Conservation (phyloP, 805 yeast species). For the Clavispora asparagi region DNA sequence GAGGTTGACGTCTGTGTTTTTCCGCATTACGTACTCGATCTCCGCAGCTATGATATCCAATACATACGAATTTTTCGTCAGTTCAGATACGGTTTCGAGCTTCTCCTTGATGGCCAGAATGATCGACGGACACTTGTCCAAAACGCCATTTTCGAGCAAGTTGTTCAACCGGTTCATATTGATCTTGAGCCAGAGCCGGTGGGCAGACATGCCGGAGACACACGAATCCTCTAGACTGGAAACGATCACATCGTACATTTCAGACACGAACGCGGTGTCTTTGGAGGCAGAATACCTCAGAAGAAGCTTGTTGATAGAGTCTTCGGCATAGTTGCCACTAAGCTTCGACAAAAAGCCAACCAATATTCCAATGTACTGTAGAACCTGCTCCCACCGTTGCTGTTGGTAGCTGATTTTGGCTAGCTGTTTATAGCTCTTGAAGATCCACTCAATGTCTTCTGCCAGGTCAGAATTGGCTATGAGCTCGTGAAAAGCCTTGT, state of each 20-base stretch:
- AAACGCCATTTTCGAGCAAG: conserved; percentile 24
- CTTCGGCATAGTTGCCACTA: conserved; percentile 35
- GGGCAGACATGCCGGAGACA: conserved; percentile 14
- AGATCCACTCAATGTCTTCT: conserved; percentile 27
- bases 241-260: conserved; percentile 28
- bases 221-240: conserved; percentile 16
- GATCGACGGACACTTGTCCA: conserved; percentile 28
- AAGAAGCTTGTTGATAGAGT: conserved; percentile 32
- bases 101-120: conserved; percentile 33
- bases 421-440: conserved; percentile 37
- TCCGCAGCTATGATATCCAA: conserved; percentile 66
- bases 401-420: conserved; percentile 29
- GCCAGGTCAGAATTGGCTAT: conserved; percentile 17
- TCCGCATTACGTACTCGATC: conserved; percentile 44
- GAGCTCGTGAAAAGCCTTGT: conserved; percentile 12
- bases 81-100: conserved; percentile 37
- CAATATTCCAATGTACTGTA: conserved; percentile 19
- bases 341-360: conserved; percentile 20
- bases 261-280: conserved; percentile 24
- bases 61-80: conserved; percentile 41
- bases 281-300: conserved; percentile 25
- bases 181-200: conserved; percentile 44
- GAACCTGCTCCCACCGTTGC: conserved; percentile 18
- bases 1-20: conserved; percentile 26
- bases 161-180: conserved; percentile 40